Base-by-base conservation (phyloP, 192 early-diverging fungal species). In the Backusella tuberculispora region DNA sequence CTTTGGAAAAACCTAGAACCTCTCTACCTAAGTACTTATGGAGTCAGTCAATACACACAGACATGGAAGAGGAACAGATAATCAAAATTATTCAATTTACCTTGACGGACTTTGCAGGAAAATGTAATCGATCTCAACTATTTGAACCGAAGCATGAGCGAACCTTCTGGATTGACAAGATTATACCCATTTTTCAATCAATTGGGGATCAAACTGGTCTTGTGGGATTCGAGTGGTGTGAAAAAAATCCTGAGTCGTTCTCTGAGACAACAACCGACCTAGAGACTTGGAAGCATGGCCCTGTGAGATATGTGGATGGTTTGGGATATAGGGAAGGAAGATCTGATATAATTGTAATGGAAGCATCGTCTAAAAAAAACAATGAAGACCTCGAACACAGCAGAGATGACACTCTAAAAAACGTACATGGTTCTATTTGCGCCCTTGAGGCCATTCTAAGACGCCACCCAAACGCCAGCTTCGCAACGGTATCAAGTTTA, bases 381-480 rank as follows among this genome's bases (percentile, higher is more conserved):
- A 65, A 65, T 65, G 34, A 38, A 43, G 42, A 68, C n/a, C 37
- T 68, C n/a, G 66, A 43, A 47, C 68, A 47, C 45, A 69, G n/a
- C 68, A 69, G 24, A 43, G 68, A 69, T 69, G 45, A 48, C 42
- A 48, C 45, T 47, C 24, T 69, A 47, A 69, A 69, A 29, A 69
- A 47, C 24, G 42, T 47, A 14, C 68, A 69, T 69, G 44, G 68
- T 14, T 69, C 68, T 47, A 69, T 69, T 47, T 69, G 45, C 45
- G 45, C 68, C 45, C 45, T 69, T 29, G 68, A 69, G 42, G 24
- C 68, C 24, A 43, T 43, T 47, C 42, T 69, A 43, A 44, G 68
- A 44, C 45, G 68, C 40, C 24, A 69, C 24, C 68, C 24, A 47
- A 43, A 45, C 24, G 63, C 63, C 19, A 14, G 44, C 44, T 47